Base-by-base conservation (phyloP, 83 land plant species). In the Thuja plicata region DNA sequence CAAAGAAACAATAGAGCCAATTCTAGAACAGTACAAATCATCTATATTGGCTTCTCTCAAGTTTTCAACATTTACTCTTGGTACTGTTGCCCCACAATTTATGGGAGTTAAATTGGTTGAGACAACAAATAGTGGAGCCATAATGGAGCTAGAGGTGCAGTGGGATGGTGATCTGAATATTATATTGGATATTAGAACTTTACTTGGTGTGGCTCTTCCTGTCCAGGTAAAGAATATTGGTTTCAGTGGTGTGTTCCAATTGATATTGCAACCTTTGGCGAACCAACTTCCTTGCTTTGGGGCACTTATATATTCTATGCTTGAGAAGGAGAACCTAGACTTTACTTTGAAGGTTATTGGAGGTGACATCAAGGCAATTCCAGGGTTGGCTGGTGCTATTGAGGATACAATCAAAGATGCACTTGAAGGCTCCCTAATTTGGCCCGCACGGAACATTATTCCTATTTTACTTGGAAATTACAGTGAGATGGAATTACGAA, bases 161-260 rank as follows among this genome's bases (percentile, higher is more conserved):
- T 97, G 99, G 99, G 96, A 96, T 90, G 99, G 99, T 8, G 93
- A 96, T 90, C 98, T 96, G 48, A 95, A 92, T 88, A 93, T 96
- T 71, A 84, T 95, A 17, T 94, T 97, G 86, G 95, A 92, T 88
- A 91, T 97, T 78, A 88, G 88, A 12, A 94, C 98, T 12, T 85
- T 71, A 71, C 45, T 94, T 55, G 99, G 99, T 74, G 92, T 95
- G 27, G 85, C 91, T 41, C 91, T 96, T 16, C 98, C 99, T 30
- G 89, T 97, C 7, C 95, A 97, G 98, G 99, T 98, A 15, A 96
- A 98, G 84, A 89, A 98, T 88, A 92, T 94, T 86, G 94, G 88
- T 45, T 93, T 97, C 87, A 93, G 94, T 80, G 96, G 98, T 41
- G 91, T 96, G 85, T 98, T 98, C 87, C 92, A 97, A 83, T 81